Evolutionary conservation across 768 basidiomycete species (phyloP).

Genomic region (Pisolithus marmoratus): DNA sequence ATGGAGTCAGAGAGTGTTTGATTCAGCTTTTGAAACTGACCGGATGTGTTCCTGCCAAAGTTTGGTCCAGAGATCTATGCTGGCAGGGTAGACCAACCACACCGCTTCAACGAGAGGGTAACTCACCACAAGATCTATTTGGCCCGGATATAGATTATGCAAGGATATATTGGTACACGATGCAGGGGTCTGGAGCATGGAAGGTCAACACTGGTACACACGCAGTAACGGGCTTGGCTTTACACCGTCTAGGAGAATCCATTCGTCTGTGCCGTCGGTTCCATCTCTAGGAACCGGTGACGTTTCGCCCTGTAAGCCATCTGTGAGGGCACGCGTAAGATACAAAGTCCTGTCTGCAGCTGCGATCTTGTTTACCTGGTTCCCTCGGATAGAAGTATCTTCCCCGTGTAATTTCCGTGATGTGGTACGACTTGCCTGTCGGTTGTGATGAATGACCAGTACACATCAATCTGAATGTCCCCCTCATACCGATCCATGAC

Average conservation of each 20-base stretch:
- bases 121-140: slow-evolving; percentile 86
- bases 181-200: slow-evolving; percentile 64
- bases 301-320: slow-evolving; percentile 66
- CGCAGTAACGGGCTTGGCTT: slow-evolving; percentile 16
- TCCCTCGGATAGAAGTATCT: slow-evolving; percentile 70
- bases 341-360: neutral
- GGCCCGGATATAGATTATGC: slow-evolving; percentile 78
- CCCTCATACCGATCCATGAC: slow-evolving; percentile 73
- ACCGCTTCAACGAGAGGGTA: slow-evolving; percentile 5
- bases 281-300: slow-evolving; percentile 57
- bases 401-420: slow-evolving; percentile 65
- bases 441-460: neutral
- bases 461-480: neutral
- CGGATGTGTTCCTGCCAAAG: slow-evolving; percentile 77
- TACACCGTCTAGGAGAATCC: slow-evolving; percentile 88
- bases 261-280: slow-evolving; percentile 77
- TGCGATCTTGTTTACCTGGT: slow-evolving; percentile 33
- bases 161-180: slow-evolving; percentile 88
- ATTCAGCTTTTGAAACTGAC: slow-evolving; percentile 27
- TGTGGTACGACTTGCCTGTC: slow-evolving; percentile 75
- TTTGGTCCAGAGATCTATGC: slow-evolving; percentile 79
- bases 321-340: slow-evolving; percentile 2
- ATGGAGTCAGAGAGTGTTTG: neutral
- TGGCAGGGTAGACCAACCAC: neutral
- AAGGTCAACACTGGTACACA: slow-evolving; percentile 1